Conservation (phyloP, 768 basidiomycete species). For the Auricularia auricula-judae region DNA sequence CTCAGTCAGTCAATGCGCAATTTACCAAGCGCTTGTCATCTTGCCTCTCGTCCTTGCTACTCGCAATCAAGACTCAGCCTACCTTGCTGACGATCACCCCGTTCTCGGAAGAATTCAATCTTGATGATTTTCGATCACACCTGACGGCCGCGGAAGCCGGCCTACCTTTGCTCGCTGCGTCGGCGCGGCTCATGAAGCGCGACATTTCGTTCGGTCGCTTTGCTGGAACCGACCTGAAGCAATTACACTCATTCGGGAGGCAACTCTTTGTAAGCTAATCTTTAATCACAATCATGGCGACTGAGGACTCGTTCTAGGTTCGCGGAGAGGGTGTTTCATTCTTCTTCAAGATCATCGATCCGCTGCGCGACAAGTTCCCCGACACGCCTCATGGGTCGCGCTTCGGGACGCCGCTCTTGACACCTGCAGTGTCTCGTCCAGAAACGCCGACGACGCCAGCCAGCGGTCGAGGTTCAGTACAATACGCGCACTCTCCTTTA, state of each 20-base stretch:
- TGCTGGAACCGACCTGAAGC: conserved; percentile 41
- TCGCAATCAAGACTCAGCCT: conserved; percentile 35
- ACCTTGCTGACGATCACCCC: conserved; percentile 33
- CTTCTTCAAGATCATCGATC: conserved; percentile 54
- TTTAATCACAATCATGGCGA: too few species aligned
- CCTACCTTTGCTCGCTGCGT: conserved; percentile 39
- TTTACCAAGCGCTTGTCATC: conserved; percentile 40
- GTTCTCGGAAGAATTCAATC: conserved; percentile 29
- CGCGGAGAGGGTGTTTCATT: conserved; percentile 50
- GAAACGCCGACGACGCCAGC: conserved; percentile 25
- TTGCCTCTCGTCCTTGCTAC: conserved; percentile 37
- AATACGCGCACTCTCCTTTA: not conserved
- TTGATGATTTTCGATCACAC: conserved; percentile 21
- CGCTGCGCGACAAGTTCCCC: conserved; percentile 43
- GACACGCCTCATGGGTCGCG: conserved; percentile 9
- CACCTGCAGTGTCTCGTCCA: conserved; percentile 13
- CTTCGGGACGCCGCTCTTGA: conserved; percentile 31
- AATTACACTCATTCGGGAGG: conserved; percentile 38
- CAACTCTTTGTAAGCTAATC: conserved; percentile 13
- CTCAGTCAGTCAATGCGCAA: conserved; percentile 46
- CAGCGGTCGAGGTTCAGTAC: conserved; percentile 14
- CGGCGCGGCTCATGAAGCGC: conserved; percentile 39
- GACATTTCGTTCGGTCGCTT: conserved; percentile 56
- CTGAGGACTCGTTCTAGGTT: conserved; percentile 23
- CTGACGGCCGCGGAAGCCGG: conserved; percentile 32